Base-by-base conservation (phyloP, 495 filamentous ascomycete species). In the Thermothielavioides terrestris region DNA sequence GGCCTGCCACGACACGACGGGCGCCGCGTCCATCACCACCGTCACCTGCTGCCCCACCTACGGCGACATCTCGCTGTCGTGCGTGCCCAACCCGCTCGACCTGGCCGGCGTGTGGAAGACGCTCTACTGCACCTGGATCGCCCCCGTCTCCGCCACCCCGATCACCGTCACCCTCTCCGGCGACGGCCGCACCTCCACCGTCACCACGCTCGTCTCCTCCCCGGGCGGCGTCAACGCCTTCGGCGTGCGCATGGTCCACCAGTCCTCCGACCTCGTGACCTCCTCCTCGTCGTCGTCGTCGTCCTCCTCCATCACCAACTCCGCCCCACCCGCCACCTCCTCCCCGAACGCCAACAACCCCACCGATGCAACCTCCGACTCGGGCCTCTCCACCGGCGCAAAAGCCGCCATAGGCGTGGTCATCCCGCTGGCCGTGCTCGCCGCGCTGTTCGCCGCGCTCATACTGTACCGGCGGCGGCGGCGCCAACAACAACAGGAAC, bases 1-100 rank as follows among this genome's bases (percentile, higher is more conserved):
- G 6, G 49, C 49, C 9, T 52, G 49, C 34, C 42, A 44, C 49
- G 49, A 52, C 49, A 52, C 49, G 4, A 12, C 40, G 22, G 49
- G 49, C 21, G 49, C 22, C 25, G 7, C 31, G 12, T 38, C 49
- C 32, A 45, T 52, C 40, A 52, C 49, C 12, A 52, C 49, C 26
- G 49, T 52, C 11, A 45, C 41, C 22, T 52, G 49, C 42, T 52
- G 49, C 22, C 49, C 49, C 26, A 31, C 31, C 17, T 38, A 38
- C 32, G 42, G 35, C 23, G 49, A 45, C 41, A 45, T 52, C 49
- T 30, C 40, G 12, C 41, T 52, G 14, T 45, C 49, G 31, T 52
- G 49, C 35, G 41, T 39, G 15, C 14, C 47, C 10, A 9, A 26
- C 21, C 49, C 49, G 30, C 17, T 17, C 3, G 2, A 11, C 22